Conservation (phyloP, 805 yeast genomes). For the Diddensiella caesifluorescens region DNA sequence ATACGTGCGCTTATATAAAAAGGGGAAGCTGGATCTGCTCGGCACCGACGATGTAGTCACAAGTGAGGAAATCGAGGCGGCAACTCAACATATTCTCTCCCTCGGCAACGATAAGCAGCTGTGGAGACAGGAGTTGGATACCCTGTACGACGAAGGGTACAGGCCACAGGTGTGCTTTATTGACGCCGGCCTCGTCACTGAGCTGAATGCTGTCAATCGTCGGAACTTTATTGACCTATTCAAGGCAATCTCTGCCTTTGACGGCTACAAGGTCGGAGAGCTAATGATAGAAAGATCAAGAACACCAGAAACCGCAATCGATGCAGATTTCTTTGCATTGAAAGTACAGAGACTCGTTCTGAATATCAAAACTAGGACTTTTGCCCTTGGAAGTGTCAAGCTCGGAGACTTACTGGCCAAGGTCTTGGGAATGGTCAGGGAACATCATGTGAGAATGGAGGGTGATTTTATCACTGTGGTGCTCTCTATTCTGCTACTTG, state of each 20-base stretch:
- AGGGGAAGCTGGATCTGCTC: conserved; percentile 22
- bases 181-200: conserved; percentile 93
- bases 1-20: conserved; percentile 61
- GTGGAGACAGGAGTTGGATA: conserved; percentile 44
- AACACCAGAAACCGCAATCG: conserved; percentile 87
- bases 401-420: conserved; percentile 87
- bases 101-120: conserved; percentile 30
- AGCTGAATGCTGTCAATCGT: conserved; percentile 69
- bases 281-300: conserved; percentile 91
- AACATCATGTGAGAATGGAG: conserved; percentile 95
- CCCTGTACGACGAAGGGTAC: conserved; percentile 52
- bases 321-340: conserved; percentile 78
- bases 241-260: conserved; percentile 82
- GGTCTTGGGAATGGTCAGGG: conserved; percentile 84
- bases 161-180: conserved; percentile 84
- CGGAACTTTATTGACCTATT: conserved; percentile 84
- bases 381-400: conserved; percentile 84
- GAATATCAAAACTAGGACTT: conserved; percentile 78
- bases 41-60: conserved; percentile 33
- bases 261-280: conserved; percentile 93
- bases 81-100: conserved; percentile 22
- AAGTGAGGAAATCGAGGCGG: conserved; percentile 24
- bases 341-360: conserved; percentile 81
- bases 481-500: conserved; percentile 84
- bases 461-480: conserved; percentile 94